Percentiles rank a stretch among this genome's conserved stretches.
Conservation (phyloP, 768 basidiomycete genomes). For the Tricholomella constricta region DNA sequence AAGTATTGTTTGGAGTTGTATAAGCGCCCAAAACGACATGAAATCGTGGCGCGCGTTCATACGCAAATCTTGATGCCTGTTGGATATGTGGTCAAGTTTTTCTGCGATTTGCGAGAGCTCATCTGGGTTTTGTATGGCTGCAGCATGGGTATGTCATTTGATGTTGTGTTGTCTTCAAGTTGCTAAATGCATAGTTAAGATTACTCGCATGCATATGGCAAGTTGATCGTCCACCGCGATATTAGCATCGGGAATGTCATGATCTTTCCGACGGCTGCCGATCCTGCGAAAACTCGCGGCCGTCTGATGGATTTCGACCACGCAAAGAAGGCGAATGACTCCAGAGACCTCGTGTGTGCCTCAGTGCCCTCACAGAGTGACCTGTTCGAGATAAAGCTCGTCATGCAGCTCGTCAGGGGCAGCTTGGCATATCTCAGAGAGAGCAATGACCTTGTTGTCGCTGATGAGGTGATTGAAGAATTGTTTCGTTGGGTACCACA, state of each 20-base stretch:
- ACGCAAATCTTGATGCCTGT: constrained; percentile 1
- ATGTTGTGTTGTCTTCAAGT: not conserved
- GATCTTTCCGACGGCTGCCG: not conserved
- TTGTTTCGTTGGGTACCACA: no score
- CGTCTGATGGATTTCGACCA: no score
- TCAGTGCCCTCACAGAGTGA: no score
- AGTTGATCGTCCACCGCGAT: not conserved
- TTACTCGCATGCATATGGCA: not conserved
- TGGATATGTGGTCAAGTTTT: not conserved
- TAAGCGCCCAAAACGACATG: not conserved
- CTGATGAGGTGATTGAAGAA: no score
- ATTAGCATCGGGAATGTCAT: not conserved
- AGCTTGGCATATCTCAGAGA: no score
- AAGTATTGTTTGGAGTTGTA: no score
- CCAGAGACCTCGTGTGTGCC: no score
- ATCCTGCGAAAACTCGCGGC: no score
- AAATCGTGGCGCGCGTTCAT: not conserved
- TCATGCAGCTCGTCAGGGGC: no score
- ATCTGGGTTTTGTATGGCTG: not conserved
- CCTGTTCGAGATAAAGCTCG: no score
- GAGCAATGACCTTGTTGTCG: no score
- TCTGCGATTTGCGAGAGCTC: not conserved
- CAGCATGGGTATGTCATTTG: not conserved
- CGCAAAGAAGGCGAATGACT: no score
- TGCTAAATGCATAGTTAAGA: not conserved